Conservation (phyloP, 192 early-diverging fungal species). For the Mortierella hygrophila region DNA sequence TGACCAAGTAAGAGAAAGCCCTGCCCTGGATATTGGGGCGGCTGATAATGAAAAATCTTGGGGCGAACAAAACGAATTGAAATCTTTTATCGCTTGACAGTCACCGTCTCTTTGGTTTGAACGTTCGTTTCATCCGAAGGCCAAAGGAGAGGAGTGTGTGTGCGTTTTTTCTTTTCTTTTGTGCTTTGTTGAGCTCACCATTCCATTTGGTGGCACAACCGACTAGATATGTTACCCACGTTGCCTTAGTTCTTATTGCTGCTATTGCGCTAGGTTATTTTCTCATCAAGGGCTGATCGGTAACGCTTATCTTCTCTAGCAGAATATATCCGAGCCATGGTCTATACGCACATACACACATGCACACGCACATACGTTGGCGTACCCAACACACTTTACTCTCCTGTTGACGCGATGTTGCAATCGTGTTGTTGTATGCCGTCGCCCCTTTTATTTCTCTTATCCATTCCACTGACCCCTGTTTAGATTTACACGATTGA, state of each 20-base stretch:
- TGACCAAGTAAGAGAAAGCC: background rate
- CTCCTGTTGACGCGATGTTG: background rate
- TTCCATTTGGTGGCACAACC: background rate
- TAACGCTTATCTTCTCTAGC: background rate
- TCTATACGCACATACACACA: background rate
- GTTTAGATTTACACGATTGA: background rate
- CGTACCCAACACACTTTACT: background rate
- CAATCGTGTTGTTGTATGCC: background rate
- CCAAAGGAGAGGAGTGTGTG: background rate
- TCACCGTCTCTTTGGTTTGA: background rate
- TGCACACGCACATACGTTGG: background rate
- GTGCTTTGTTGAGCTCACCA: background rate
- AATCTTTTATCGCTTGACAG: background rate
- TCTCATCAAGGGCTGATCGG: background rate
- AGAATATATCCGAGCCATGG: background rate
- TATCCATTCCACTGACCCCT: background rate
- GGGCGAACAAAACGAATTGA: background rate
- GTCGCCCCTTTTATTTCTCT: background rate
- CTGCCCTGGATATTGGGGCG: conserved; percentile 2
- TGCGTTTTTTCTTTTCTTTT: background rate
- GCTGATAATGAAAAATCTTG: conserved; percentile 1
- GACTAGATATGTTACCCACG: background rate
- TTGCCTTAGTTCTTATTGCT: background rate
- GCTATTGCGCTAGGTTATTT: background rate
- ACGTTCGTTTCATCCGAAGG: background rate